These are phyloP conservation scores for Chloranthus sessilifolius DNA, from an alignment of 164 flowering plant genomes.

Conservation along the genomic window DNA sequence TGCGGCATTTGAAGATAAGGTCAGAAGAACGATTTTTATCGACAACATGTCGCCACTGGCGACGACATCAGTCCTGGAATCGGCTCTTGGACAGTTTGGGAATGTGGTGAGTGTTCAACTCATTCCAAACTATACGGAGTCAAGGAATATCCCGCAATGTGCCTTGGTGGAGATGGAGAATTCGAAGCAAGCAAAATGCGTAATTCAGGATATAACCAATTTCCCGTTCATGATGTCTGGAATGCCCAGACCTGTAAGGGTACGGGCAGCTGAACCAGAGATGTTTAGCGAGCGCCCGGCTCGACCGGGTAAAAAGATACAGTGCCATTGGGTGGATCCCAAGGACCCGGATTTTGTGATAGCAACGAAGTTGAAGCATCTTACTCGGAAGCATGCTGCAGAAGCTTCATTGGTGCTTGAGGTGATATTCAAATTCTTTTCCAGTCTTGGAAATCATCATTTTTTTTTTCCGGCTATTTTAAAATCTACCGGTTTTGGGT, in stretches of 20 bases:
- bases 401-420: slow-evolving; percentile 26
- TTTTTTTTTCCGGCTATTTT: too few species aligned
- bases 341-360: slow-evolving; percentile 55
- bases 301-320: slow-evolving; percentile 46
- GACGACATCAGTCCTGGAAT: slow-evolving; percentile 42
- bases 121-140: slow-evolving; percentile 52
- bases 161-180: slow-evolving; percentile 78
- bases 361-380: slow-evolving; percentile 43
- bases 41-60: slow-evolving; percentile 63
- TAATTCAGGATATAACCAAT: slow-evolving; percentile 19
- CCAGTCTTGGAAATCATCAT: too few species aligned
- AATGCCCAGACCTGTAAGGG: slow-evolving; percentile 87
- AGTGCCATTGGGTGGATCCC: slow-evolving; percentile 52
- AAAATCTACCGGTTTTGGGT: too few species aligned
- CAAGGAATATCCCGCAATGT: slow-evolving; percentile 24
- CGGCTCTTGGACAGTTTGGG: slow-evolving; percentile 74
- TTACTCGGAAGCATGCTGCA: slow-evolving; percentile 31
- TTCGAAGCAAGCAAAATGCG: slow-evolving; percentile 28
- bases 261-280: slow-evolving; percentile 37
- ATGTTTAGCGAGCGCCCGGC: slow-evolving; percentile 70
- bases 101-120: slow-evolving; percentile 42
- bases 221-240: slow-evolving; percentile 75
- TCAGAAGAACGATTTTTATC: slow-evolving; percentile 54
- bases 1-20: slow-evolving; percentile 54
- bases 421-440: too few species aligned